Evolutionary conservation across 176 grass and related monocot species (phyloP), one percentile per base, ranked within the genome.

Genomic region (Juncus inflexus): DNA sequence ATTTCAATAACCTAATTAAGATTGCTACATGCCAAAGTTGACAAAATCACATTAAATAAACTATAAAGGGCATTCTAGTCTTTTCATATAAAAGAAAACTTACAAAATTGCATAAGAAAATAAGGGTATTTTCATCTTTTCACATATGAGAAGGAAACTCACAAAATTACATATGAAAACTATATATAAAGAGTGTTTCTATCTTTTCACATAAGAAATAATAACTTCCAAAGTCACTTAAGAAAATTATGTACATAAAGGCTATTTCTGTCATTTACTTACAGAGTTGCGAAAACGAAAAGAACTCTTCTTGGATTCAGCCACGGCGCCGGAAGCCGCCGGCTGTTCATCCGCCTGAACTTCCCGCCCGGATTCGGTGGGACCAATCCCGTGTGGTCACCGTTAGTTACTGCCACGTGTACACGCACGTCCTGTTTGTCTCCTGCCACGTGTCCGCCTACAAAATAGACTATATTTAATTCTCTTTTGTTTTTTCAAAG

Each of bases 241-340:
- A 52, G 49, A 8, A 52, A 52, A 52, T 8, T 52, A 52, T 52
- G 12, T 52, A 35, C 9, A 39, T 40, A 42, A 4, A 69, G 37
- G 40, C 11, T 40, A 69, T 13, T n/a, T 69, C 0, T 8, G 14
- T 42, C 55, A 19, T 69, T 14, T 56, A 57, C 84, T 90, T 87
- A 96, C 92, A 96, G 53, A 6, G 92, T 83, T 69, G 92, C 92
- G 77, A 96, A 96, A 59, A 85, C 59, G 84, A 96, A 67, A 45
- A 96, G 84, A 8, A 96, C 81, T 77, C 84, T 74, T 61, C 84
- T 70, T 1, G 91, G 82, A 47, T 96, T 86, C 38, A 96, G 74
- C 87, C 84, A 91, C 42, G 84, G 84, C 78, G 89, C 80, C 9
- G 82, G 70, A 1, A 79, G 70, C 76, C 87, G 50, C 9, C 73